A percentile compares a stretch with the other conserved stretches of the same genome.
Conservation (phyloP, 306 rosid genomes). For the Begonia peltatifolia region DNA sequence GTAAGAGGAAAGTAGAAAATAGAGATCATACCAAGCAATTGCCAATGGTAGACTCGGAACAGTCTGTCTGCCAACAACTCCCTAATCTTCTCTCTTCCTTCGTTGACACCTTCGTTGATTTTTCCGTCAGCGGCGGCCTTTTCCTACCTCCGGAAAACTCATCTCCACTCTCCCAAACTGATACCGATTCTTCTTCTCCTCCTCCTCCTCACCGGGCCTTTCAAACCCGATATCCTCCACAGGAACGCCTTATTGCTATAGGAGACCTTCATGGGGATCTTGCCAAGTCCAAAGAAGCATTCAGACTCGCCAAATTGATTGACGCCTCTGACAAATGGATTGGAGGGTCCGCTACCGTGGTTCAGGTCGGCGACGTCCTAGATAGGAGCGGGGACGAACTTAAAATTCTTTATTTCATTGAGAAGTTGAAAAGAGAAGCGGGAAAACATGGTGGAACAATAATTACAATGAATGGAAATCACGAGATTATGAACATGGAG, state of each 20-base stretch:
- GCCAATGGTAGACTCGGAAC: constrained; percentile 1
- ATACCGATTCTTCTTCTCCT: neutral
- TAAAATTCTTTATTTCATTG: constrained; percentile 61
- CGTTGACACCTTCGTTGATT: constrained; percentile 81
- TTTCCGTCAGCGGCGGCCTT: constrained; percentile 65
- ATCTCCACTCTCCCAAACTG: neutral
- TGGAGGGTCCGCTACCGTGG: constrained; percentile 72
- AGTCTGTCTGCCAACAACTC: constrained; percentile 30
- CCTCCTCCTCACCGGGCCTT: constrained; percentile 4
- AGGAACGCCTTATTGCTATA: constrained; percentile 48
- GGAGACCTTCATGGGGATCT: constrained; percentile 95
- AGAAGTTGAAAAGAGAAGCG: constrained; percentile 69
- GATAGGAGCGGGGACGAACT: constrained; percentile 89
- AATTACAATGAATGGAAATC: constrained; percentile 86
- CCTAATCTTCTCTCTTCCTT: constrained; percentile 58
- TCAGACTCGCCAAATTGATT: constrained; percentile 49
- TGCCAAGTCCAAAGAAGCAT: constrained; percentile 55
- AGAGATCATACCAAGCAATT: neutral
- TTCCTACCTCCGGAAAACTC: constrained; percentile 26
- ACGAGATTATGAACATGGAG: constrained; percentile 86
- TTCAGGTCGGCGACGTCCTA: constrained; percentile 76
- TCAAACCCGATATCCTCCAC: constrained; percentile 40
- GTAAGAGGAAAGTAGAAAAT: neutral
- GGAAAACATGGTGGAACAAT: constrained; percentile 41
- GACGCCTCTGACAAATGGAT: constrained; percentile 46